Evolutionary conservation across 805 yeast genomes (phyloP), one percentile per base, ranked within the genome.

Genomic region (Yamadazyma laniorum): DNA sequence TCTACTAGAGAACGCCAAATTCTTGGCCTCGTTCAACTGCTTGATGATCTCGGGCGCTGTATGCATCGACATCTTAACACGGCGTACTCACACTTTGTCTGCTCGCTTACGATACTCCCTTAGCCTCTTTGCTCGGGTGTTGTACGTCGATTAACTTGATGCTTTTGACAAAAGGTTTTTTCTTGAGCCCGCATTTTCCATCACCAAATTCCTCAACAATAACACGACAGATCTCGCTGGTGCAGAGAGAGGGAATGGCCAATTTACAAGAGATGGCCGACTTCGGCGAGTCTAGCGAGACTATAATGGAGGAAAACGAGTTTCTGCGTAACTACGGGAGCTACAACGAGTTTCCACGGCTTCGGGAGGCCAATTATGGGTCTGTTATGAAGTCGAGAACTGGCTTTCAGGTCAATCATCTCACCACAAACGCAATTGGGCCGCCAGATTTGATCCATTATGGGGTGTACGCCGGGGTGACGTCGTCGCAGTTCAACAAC

Each of bases 391-490:
- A 32, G 19, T 25, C 41, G 2, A 36, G 50, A 25, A 21, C 33
- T 18, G 26, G 14, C 17, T 46, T 36, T 23, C 48, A 43, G 21
- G 12, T 16, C 7, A 18, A 36, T 5, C 29, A 16, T 14, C 26
- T 23, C 3, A 14, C 25, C 12, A 6, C 35, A 13, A 18, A 16
- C 12, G 16, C 41, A 3, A 19, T 44, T 14, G 74, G 74, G 1
- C 67, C 70, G 1, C 61, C 67, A 9, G 71, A 67, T 43, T 53
- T 67, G 40, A 36, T 65, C 9, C 72, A 67, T 45, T 59, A 61
- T 56, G 71, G 67, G 18, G 51, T 55, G 21, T 59, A 62, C 45
- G 55, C 45, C 32, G 70, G 71, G 2, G 46, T 58, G 8, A 45
- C 58, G 25, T 54, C 63, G 12, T 47, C 56, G 6, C 52, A 47